These are phyloP conservation scores for Alternaria longipes DNA, from an alignment of 2,329 filamentous ascomycete genomes.

Conservation along the genomic window DNA sequence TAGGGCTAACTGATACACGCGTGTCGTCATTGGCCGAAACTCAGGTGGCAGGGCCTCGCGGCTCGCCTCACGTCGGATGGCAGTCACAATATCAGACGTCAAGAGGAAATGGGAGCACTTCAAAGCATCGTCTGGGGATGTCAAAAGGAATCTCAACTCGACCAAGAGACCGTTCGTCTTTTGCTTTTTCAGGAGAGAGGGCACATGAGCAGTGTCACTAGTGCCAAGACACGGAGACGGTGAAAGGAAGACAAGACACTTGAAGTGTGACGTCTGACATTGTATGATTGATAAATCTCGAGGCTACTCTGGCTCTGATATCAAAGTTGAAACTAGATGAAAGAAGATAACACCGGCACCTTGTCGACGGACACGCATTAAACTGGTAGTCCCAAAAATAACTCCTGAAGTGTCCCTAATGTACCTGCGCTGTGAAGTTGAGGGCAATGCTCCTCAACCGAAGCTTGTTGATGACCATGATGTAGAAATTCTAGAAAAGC, in stretches of 20 bases:
- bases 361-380: neutral
- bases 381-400: neutral
- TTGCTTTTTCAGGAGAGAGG: neutral
- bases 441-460: neutral
- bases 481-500: conserved; percentile 4
- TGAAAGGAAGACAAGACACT: neutral
- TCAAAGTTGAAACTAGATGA: conserved; percentile 3
- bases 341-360: neutral
- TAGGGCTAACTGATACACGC: conserved; percentile 12
- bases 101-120: neutral
- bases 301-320: neutral
- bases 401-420: neutral
- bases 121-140: too few species aligned
- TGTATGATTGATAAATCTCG: neutral
- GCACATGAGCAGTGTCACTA: neutral
- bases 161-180: neutral
- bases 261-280: conserved; percentile 1
- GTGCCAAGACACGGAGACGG: neutral
- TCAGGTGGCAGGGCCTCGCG: neutral
- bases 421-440: neutral
- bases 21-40: conserved; percentile 12
- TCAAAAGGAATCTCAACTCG: neutral
- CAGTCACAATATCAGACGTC: neutral
- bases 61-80: neutral
- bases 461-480: neutral